Evolutionary conservation across 2,329 filamentous ascomycete species (phyloP), one percentile per base, ranked within the genome.

Genomic region (Stachybotrys chlorohalonatus): DNA sequence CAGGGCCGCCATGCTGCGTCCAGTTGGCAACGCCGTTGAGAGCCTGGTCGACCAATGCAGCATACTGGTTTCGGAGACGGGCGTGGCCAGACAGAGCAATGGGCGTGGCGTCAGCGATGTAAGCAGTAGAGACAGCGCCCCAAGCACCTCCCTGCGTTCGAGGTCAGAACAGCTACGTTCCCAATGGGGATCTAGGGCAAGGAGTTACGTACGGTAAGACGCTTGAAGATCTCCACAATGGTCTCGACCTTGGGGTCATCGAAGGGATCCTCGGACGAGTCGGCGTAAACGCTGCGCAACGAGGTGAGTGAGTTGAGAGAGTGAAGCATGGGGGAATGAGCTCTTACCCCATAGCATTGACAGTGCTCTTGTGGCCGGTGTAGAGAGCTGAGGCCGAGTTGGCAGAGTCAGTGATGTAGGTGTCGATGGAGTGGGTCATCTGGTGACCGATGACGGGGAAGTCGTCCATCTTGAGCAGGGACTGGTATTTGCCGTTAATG

Each of bases 181-280:
- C 24, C 24, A 24, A 24, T 4, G 24, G 24, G 24, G 24, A 24
- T 24, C 24, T 24, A 24, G 24, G 42, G 30, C 17, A 11, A 6
- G 11, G 49, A 15, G 15, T 24, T 6, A 3, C 5, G 2, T 56
- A 83, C 79, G 70, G 80, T 83, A 53, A 90, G 76, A 55, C 90
- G 85, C 61, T 81, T 79, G 71, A 93, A 85, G 55, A 94, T 77
- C 70, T 91, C 87, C 24, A 87, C 84, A 66, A 95, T 89, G 13
- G 85, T 90, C 75, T 94, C 90, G 24, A 95, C 82, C 73, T 93
- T 94, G 53, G 90, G 90, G 65, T 95, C 90, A 66, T 95, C 90
- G 59, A 90, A 90, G 3, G 79, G 72, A 62, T 86, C 79, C 11
- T 81, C 75, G 51, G 86, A 90, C 0, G 87, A 90, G 67, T 95